A percentile compares a stretch with the other conserved stretches of the same genome.
These are phyloP conservation scores for Corymbia citriodora DNA, from an alignment of 441 rosid species.

Conservation along the genomic window DNA sequence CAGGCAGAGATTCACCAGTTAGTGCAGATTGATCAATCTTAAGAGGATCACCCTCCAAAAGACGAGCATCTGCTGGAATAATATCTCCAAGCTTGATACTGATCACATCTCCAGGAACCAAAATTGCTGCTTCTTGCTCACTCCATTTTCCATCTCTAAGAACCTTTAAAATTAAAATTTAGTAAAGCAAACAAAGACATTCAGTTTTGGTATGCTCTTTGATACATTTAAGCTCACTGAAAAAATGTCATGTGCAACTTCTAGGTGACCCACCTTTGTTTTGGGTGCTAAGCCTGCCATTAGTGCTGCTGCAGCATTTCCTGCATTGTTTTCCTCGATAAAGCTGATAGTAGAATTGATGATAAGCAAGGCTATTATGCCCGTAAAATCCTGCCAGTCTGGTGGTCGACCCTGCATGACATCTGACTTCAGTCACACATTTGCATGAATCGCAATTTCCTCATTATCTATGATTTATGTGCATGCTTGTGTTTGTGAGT, in stretches of 20 bases:
- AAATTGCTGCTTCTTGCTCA: constrained; percentile 65
- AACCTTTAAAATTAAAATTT: constrained; percentile 29
- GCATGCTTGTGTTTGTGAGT: background rate
- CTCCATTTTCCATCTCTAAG: constrained; percentile 57
- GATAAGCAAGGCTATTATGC: constrained; percentile 47
- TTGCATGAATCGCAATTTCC: background rate
- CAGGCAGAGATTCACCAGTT: constrained; percentile 70
- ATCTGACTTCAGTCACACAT: background rate
- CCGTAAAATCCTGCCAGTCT: constrained; percentile 74
- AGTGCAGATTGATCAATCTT: constrained; percentile 68
- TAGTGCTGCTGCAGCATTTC: constrained; percentile 74
- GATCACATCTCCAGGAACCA: constrained; percentile 65
- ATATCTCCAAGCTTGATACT: constrained; percentile 70
- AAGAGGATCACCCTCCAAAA: constrained; percentile 61
- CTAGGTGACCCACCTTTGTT: constrained; percentile 30
- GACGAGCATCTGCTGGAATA: constrained; percentile 70
- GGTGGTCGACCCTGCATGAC: constrained; percentile 60
- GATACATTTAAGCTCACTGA: background rate
- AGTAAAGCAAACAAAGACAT: background rate
- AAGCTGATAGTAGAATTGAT: constrained; percentile 73
- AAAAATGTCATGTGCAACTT: background rate
- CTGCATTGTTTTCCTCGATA: constrained; percentile 73
- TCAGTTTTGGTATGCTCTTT: background rate
- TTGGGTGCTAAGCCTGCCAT: constrained; percentile 83
- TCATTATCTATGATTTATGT: background rate